Conservation (phyloP, 306 rosid species). For the Hippophae gyantsensis region DNA sequence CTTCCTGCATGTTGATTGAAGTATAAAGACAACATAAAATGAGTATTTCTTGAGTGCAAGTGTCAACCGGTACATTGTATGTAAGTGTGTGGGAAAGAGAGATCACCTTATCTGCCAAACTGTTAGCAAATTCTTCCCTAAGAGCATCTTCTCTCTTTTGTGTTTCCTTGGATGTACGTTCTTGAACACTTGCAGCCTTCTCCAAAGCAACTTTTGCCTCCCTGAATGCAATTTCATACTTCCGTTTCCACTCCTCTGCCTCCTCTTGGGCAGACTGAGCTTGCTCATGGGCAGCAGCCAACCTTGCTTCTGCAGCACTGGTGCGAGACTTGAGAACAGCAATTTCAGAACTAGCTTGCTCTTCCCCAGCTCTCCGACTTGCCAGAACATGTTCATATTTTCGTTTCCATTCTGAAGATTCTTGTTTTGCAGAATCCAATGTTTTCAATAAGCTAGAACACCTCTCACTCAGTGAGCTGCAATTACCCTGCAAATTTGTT, state of each 20-base stretch:
- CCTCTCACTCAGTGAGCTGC: constrained; percentile 61
- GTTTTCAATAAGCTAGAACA: constrained; percentile 54
- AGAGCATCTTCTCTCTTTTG: constrained; percentile 86
- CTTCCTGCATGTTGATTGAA: constrained; percentile 54
- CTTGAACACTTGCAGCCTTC: constrained; percentile 79
- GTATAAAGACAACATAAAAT: constrained; percentile 5
- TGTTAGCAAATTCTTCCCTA: constrained; percentile 66
- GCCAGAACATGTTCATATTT: constrained; percentile 59
- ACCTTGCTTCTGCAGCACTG: constrained; percentile 86
- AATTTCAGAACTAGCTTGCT: constrained; percentile 71
- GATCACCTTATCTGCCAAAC: constrained; percentile 71
- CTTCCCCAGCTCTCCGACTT: constrained; percentile 78
- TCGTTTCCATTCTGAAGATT: constrained; percentile 74
- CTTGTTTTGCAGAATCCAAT: constrained; percentile 68
- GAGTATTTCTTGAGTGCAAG: background rate
- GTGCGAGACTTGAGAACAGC: constrained; percentile 70
- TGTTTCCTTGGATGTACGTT: constrained; percentile 62
- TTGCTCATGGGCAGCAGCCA: constrained; percentile 85
- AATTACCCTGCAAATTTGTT: constrained; percentile 62
- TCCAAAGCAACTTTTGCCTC: constrained; percentile 84
- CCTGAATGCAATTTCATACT: constrained; percentile 67
- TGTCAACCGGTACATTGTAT: background rate
- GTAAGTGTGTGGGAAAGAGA: background rate
- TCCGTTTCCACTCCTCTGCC: constrained; percentile 94
- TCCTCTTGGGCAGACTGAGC: constrained; percentile 94